Evolutionary conservation across 768 basidiomycete genomes (phyloP).

Genomic region (Mycena epipterygia): DNA sequence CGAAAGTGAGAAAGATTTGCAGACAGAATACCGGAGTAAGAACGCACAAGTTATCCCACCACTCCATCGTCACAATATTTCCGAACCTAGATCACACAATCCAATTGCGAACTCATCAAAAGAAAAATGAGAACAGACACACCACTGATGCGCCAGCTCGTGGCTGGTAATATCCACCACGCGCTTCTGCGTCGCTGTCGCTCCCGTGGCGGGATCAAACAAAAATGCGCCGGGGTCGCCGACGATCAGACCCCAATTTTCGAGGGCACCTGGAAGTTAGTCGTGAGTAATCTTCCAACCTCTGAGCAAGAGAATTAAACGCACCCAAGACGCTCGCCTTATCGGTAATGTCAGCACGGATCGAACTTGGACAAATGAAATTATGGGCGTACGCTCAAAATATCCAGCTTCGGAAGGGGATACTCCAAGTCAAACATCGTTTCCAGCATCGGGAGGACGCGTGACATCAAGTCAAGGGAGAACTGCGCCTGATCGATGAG

Average conservation of each 20-base stretch:
- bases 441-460: conserved; percentile 75
- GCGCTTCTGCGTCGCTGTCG: conserved; percentile 67
- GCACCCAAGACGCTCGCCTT: neutral
- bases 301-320: too few species aligned
- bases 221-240: conserved; percentile 75
- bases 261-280: conserved; percentile 72
- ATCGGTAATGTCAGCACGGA: neutral
- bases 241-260: conserved; percentile 80
- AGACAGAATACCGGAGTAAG: too few species aligned
- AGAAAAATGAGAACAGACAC: neutral
- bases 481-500: conserved; percentile 71
- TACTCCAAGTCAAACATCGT: conserved; percentile 79
- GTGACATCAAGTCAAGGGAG: conserved; percentile 72
- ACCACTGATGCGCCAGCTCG: conserved; percentile 67
- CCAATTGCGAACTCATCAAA: neutral
- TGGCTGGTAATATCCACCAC: conserved; percentile 71
- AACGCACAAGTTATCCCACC: conserved; percentile 69
- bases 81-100: conserved; percentile 59
- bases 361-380: neutral
- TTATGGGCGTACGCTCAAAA: conserved; percentile 73
- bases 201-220: conserved; percentile 65
- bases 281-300: neutral
- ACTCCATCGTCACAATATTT: conserved; percentile 76
- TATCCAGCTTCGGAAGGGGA: conserved; percentile 84
- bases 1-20: neutral